A percentile compares a stretch with the other conserved stretches of the same genome.
phyloP scores from a whole-genome alignment of 139 green algal species.

The Coelastrella sp. region DNA sequence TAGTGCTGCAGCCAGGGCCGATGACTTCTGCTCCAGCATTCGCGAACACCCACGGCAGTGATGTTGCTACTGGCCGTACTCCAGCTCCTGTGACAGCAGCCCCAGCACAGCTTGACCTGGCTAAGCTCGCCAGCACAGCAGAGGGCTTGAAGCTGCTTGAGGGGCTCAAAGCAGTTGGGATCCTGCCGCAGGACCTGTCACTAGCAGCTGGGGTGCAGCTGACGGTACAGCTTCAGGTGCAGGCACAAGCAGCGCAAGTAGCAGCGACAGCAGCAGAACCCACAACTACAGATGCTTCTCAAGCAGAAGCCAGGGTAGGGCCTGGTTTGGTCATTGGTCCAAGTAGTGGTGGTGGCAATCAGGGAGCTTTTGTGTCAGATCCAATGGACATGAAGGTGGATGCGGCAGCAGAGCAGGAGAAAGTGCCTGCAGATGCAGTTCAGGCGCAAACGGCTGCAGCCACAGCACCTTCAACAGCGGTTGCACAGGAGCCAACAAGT shows the following conservation, averaged over 20 bases:
- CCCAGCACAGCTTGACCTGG: neutral
- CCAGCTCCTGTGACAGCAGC: neutral
- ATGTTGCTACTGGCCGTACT: no score
- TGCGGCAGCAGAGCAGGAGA: neutral
- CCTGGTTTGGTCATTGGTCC: neutral
- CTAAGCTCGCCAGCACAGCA: neutral
- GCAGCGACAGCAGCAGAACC: neutral
- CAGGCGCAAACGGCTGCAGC: neutral
- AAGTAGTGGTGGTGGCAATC: neutral
- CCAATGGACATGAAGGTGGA: neutral
- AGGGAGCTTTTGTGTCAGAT: no score
- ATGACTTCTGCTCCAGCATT: no score
- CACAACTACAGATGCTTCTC: neutral
- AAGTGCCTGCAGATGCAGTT: neutral
- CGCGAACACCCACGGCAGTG: no score
- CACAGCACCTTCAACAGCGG: neutral
- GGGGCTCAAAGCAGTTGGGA: neutral
- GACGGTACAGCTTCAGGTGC: neutral
- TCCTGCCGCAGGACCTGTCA: slow-evolving; percentile 14
- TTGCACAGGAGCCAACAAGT: no score
- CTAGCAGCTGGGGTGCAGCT: neutral
- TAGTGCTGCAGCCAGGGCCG: no score
- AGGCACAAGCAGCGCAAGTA: slow-evolving; percentile 2
- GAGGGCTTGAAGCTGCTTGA: slow-evolving; percentile 7
- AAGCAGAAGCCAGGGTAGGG: neutral